These are phyloP conservation scores for Xylaria sp. DNA, from an alignment of 2,329 filamentous ascomycete genomes.

Conservation along the genomic window DNA sequence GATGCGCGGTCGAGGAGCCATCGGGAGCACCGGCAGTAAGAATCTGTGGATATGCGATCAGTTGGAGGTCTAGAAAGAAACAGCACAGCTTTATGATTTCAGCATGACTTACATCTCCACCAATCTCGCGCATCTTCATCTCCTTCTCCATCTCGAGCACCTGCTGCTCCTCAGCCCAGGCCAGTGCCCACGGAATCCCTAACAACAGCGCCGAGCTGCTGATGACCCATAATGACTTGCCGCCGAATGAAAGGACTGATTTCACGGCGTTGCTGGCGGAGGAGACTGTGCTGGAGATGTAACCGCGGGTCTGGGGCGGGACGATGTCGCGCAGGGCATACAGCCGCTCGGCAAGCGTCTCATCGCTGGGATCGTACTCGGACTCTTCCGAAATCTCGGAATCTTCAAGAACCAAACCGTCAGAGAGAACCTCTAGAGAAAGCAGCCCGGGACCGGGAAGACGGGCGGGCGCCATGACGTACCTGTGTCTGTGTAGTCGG, in stretches of 20 bases:
- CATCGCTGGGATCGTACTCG: constrained; percentile 70
- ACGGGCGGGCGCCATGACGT: constrained; percentile 50
- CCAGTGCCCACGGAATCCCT: constrained; percentile 92
- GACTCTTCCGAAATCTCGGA: constrained; percentile 87
- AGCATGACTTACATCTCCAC: constrained; percentile 68
- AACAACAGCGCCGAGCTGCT: constrained; percentile 89
- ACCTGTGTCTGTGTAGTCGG: constrained; percentile 93
- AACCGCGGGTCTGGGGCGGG: constrained; percentile 76
- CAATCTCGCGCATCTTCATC: constrained; percentile 93
- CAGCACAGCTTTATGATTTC: no score
- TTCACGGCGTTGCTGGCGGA: constrained; percentile 68
- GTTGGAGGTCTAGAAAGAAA: neutral
- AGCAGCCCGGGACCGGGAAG: neutral
- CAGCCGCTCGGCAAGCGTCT: constrained; percentile 75
- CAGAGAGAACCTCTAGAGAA: constrained; percentile 1
- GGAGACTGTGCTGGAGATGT: constrained; percentile 70
- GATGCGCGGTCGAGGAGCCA: constrained; percentile 58
- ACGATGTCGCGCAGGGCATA: constrained; percentile 80
- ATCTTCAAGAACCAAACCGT: constrained; percentile 59
- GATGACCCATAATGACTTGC: constrained; percentile 90
- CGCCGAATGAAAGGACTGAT: constrained; percentile 74
- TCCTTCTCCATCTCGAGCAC: constrained; percentile 97
- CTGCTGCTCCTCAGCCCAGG: constrained; percentile 95
- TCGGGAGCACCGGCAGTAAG: constrained; percentile 59
- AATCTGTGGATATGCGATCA: constrained; percentile 49